Evolutionary conservation across 2,329 filamentous ascomycete genomes (phyloP), one percentile per base, ranked within the genome.

Genomic region (Ambrosiella xylebori): DNA sequence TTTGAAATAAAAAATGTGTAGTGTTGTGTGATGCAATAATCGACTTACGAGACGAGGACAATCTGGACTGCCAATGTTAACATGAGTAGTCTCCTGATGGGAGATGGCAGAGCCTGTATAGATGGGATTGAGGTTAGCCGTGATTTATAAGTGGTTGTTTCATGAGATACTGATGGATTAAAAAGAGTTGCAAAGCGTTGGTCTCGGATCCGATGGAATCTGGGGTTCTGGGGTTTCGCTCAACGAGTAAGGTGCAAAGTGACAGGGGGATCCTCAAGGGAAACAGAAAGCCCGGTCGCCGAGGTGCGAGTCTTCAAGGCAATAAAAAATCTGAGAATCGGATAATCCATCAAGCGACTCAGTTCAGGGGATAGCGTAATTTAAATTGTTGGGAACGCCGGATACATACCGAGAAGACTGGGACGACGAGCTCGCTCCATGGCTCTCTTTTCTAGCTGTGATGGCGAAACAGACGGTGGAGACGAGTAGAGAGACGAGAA

Each of bases 1-100:
- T 27, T 27, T 27, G 27, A 27, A 5, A 27, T 27, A 27, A 5
- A 5, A 27, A 12, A 45, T 41, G n/a, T 27, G 27, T 27, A 27
- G 27, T 27, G 27, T 27, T 27, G 27, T 27, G 27, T 27, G 27
- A 27, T 27, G 27, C 27, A 27, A 27, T 27, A 39, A 13, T 39
- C n/a, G 11, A 71, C 88, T 84, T 71, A 90, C 73, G 57, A 84
- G 76, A 62, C 84, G 82, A 62, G 81, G 78, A n/a, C 81, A 83
- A 63, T 88, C 84, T 27, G 81, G 80, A 62, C 85, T 79, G 47
- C 84, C 85, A 63, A 91, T 81, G 67, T 89, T 86, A 68, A 90
- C 81, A 52, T 88, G 84, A n/a, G 83, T 88, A 65, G 84, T 84
- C 69, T 89, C 84, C 64, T 85, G 78, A 68, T 86, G 82, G 50